Evolutionary conservation across 129 eudicot species (phyloP).

Genomic region (Apium graveolens): DNA sequence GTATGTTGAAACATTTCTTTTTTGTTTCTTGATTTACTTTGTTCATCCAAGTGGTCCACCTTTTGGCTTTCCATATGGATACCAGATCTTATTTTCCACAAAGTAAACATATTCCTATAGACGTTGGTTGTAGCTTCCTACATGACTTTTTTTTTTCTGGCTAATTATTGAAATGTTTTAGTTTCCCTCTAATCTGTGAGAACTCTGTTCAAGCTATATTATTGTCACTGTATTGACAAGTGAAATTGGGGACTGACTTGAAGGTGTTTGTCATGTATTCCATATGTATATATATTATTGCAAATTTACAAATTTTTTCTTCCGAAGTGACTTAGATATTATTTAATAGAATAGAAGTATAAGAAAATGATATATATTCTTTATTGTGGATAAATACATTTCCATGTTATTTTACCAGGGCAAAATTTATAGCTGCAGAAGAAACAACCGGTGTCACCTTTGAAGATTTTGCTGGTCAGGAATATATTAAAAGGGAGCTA

Average conservation of each 20-base stretch:
- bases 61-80: neutral
- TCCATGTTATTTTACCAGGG: conserved; percentile 35
- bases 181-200: neutral
- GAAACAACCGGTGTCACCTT: conserved; percentile 87
- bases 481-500: conserved; percentile 83
- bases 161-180: neutral
- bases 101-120: neutral
- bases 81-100: neutral
- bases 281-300: neutral
- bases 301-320: neutral
- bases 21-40: neutral
- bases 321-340: neutral
- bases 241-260: neutral
- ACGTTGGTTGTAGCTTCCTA: neutral
- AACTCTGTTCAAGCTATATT: neutral
- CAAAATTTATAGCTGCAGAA: conserved; percentile 88
- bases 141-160: neutral
- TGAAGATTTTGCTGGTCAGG: conserved; percentile 98
- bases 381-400: neutral
- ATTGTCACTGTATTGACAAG: neutral
- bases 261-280: neutral
- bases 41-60: neutral
- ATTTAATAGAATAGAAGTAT: neutral
- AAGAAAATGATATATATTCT: neutral
- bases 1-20: neutral